These are phyloP conservation scores for Diutina sp. DNA, from an alignment of 1,139 yeast genomes.

Conservation along the genomic window DNA sequence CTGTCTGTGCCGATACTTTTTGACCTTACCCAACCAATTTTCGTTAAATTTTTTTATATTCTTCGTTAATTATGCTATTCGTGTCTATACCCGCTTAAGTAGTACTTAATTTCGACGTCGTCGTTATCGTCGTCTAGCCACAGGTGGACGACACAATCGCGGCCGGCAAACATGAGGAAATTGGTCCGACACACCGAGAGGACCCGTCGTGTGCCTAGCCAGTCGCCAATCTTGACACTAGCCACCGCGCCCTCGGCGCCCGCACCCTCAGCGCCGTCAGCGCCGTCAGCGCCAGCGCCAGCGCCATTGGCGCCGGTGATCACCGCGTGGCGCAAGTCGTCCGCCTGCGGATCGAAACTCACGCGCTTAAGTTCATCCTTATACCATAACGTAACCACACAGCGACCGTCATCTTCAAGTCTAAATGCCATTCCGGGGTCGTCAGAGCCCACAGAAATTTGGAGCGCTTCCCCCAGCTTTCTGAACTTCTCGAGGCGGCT, in stretches of 20 bases:
- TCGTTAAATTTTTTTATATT: too few relatives aligned
- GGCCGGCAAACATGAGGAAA: constrained; percentile 33
- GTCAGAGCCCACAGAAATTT: not conserved
- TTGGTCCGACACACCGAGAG: constrained; percentile 42
- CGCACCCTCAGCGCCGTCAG: constrained; percentile 12
- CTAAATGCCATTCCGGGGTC: constrained; percentile 15
- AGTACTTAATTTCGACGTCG: constrained; percentile 43
- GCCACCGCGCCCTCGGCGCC: constrained; percentile 4
- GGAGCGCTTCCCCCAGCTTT: constrained; percentile 28
- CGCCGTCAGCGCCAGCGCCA: constrained; percentile 4
- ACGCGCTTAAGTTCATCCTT: constrained; percentile 30
- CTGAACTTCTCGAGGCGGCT: constrained; percentile 46
- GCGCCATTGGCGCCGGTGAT: constrained; percentile 4
- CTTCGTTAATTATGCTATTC: not conserved
- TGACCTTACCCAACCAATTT: not conserved
- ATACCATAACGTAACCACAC: constrained; percentile 45
- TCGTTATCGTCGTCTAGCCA: constrained; percentile 37
- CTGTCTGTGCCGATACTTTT: not conserved
- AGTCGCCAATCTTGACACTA: constrained; percentile 36
- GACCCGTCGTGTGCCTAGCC: constrained; percentile 44
- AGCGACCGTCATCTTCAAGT: constrained; percentile 40
- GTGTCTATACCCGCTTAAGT: constrained; percentile 15
- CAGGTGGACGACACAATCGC: constrained; percentile 45
- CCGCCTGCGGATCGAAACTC: constrained; percentile 8
- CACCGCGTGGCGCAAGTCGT: constrained; percentile 11